Percentiles rank a stretch among this genome's conserved stretches.
phyloP scores from a whole-genome alignment of 768 basidiomycete species.

The Mycena olivaceomarginata region DNA sequence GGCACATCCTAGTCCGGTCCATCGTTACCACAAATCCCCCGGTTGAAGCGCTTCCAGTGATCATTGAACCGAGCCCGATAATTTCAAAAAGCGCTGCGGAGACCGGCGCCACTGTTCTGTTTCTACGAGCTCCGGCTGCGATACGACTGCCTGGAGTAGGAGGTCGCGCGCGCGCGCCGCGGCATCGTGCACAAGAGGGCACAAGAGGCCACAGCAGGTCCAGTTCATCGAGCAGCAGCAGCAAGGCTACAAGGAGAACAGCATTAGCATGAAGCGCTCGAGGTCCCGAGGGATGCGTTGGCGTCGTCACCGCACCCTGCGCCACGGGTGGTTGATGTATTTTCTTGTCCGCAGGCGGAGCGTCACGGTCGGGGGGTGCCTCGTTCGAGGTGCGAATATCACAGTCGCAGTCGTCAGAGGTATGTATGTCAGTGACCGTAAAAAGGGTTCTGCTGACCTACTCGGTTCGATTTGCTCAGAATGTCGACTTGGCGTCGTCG shows the following conservation, averaged over 20 bases:
- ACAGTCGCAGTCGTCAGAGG: conserved; percentile 5
- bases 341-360: background rate
- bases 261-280: background rate
- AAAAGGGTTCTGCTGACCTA: background rate
- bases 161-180: conserved; percentile 28
- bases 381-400: no score
- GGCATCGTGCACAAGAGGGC: conserved; percentile 33
- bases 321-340: background rate
- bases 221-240: conserved; percentile 19
- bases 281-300: conserved; percentile 11
- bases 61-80: background rate
- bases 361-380: no score
- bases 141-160: conserved; percentile 26
- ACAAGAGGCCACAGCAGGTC: conserved; percentile 33
- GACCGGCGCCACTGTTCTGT: no score
- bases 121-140: conserved; percentile 27
- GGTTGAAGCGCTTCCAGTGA: conserved; percentile 2
- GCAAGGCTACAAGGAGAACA: background rate
- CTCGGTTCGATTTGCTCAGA: background rate
- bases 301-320: no score
- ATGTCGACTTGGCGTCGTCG: no score
- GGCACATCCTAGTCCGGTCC: no score
- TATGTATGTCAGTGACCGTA: background rate
- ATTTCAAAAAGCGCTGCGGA: no score
- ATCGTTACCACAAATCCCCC: no score